These are phyloP conservation scores for Cucurbita moschata DNA, from an alignment of 306 rosid genomes.

Conservation along the genomic window DNA sequence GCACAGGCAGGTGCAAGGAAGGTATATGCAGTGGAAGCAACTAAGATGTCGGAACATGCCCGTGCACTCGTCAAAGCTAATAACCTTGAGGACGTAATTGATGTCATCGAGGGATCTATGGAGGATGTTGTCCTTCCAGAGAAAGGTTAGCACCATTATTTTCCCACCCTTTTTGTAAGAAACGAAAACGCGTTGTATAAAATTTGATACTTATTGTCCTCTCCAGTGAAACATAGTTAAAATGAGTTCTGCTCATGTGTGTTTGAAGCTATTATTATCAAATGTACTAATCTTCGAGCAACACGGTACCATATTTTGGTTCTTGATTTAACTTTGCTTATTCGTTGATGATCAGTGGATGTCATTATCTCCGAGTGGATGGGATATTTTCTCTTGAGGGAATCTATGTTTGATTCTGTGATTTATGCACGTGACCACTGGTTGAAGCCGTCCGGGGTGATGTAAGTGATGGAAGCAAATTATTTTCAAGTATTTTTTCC, in stretches of 20 bases:
- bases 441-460: constrained; percentile 94
- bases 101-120: constrained; percentile 81
- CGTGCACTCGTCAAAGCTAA: constrained; percentile 64
- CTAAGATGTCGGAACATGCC: constrained; percentile 91
- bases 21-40: constrained; percentile 97
- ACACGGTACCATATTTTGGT: not conserved
- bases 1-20: constrained; percentile 97
- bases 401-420: constrained; percentile 98
- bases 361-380: constrained; percentile 98
- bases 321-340: not conserved
- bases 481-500: not conserved
- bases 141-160: constrained; percentile 43
- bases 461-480: constrained; percentile 28
- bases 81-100: constrained; percentile 50
- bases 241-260: not conserved
- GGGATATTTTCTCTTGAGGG: constrained; percentile 97
- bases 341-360: constrained; percentile 41
- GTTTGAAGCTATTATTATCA: not conserved
- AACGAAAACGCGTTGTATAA: not conserved
- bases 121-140: constrained; percentile 84
- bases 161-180: not conserved
- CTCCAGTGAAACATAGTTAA: not conserved
- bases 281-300: not conserved
- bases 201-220: not conserved
- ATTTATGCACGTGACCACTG: constrained; percentile 96